Percentiles rank a stretch among this genome's conserved stretches.
Conservation (phyloP, 306 rosid genomes). For the Albizia julibrissin region DNA sequence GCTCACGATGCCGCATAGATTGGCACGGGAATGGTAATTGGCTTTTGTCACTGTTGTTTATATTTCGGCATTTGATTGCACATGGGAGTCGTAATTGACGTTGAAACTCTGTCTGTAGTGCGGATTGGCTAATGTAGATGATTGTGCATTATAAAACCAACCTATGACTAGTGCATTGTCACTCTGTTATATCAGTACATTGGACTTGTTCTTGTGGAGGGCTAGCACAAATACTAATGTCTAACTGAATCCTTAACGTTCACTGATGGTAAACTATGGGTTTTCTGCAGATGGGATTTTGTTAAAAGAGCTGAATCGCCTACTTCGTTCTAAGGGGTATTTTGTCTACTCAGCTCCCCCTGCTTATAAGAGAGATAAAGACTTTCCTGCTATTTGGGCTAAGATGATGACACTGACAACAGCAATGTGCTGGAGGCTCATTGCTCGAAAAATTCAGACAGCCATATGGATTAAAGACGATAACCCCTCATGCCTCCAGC, state of each 20-base stretch:
- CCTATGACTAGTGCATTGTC: not conserved
- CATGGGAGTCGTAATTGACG: not conserved
- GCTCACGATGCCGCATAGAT: slow-evolving; percentile 89
- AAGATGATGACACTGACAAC: slow-evolving; percentile 75
- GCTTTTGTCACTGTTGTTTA: slow-evolving; percentile 22
- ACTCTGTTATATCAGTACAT: not conserved
- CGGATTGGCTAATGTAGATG: not conserved
- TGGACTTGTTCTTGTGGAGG: not conserved
- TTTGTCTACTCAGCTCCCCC: slow-evolving; percentile 94
- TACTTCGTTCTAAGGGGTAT: slow-evolving; percentile 80
- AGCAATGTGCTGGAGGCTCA: slow-evolving; percentile 95
- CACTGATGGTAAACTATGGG: slow-evolving; percentile 18
- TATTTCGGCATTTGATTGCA: not conserved
- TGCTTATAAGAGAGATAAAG: slow-evolving; percentile 74
- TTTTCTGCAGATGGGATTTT: slow-evolving; percentile 80
- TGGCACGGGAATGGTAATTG: slow-evolving; percentile 81
- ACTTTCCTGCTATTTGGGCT: slow-evolving; percentile 76
- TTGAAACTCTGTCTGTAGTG: not conserved
- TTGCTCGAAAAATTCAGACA: slow-evolving; percentile 81
- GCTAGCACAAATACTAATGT: not conserved
- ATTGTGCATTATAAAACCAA: not conserved
- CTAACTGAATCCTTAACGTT: not conserved
- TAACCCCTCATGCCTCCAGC: slow-evolving; percentile 56
- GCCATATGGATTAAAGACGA: slow-evolving; percentile 91
- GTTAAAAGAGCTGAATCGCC: slow-evolving; percentile 78